phyloP scores from a whole-genome alignment of 176 grass and related monocot genomes.

The Thalia dealbata region DNA sequence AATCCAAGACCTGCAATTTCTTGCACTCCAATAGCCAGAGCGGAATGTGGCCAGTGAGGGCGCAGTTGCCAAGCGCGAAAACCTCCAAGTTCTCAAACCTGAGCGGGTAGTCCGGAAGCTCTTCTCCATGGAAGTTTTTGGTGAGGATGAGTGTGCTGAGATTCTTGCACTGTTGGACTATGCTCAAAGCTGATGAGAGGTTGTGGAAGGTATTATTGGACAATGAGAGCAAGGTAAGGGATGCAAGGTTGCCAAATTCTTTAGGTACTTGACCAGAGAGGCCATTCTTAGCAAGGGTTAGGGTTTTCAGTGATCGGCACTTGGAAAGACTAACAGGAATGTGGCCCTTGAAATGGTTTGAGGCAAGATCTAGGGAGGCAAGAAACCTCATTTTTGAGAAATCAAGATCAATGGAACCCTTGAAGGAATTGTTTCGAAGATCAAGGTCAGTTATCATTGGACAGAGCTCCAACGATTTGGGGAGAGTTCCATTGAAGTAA shows the following conservation, averaged over 20 bases:
- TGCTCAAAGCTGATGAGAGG: constrained; percentile 39
- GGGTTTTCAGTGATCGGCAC: constrained; percentile 49
- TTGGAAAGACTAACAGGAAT: constrained; percentile 45
- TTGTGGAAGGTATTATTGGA: constrained; percentile 90
- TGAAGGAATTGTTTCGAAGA: constrained; percentile 78
- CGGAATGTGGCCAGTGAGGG: constrained; percentile 52
- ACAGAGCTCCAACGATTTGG: constrained; percentile 40
- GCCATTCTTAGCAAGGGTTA: constrained; percentile 82
- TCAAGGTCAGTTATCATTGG: constrained; percentile 46
- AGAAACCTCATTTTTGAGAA: constrained; percentile 58
- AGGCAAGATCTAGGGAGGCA: constrained; percentile 58
- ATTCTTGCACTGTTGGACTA: constrained; percentile 48
- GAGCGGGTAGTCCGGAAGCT: constrained; percentile 28
- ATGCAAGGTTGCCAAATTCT: constrained; percentile 33
- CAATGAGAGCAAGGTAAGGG: constrained; percentile 60
- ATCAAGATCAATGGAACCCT: constrained; percentile 48
- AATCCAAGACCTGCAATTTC: constrained; percentile 83
- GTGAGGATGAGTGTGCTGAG: constrained; percentile 80
- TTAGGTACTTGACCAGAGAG: constrained; percentile 50
- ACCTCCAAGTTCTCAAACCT: constrained; percentile 61
- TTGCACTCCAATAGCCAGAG: constrained; percentile 48
- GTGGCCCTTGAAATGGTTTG: constrained; percentile 55
- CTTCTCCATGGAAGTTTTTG: constrained; percentile 68
- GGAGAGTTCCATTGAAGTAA: constrained; percentile 40
- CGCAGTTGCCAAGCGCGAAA: constrained; percentile 69